Conservation (phyloP, 1,139 yeast genomes). For the Debaryomyces sp. region DNA sequence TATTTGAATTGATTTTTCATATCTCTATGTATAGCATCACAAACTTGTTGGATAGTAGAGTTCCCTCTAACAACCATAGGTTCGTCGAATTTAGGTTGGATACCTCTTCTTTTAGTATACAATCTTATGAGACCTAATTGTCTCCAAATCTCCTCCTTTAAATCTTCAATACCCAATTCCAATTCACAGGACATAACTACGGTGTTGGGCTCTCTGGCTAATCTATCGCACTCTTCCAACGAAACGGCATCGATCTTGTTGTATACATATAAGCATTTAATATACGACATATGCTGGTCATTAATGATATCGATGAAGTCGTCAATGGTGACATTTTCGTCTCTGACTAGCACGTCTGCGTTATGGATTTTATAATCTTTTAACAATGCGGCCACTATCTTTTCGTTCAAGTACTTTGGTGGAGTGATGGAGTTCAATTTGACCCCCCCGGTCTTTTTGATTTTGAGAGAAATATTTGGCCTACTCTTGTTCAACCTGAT, state of each 20-base stretch:
- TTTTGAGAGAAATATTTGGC: conserved; percentile 80
- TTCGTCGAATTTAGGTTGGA: conserved; percentile 76
- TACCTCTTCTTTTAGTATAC: conserved; percentile 84
- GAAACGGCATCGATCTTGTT: conserved; percentile 96
- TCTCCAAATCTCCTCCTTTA: conserved; percentile 92
- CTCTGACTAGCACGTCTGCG: conserved; percentile 90
- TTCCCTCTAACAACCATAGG: conserved; percentile 88
- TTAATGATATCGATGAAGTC: conserved; percentile 93
- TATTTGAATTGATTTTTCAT: conserved; percentile 90
- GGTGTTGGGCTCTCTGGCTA: conserved; percentile 90
- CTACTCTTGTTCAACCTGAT: conserved; percentile 78
- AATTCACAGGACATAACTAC: conserved; percentile 91
- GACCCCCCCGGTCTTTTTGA: conserved; percentile 90
- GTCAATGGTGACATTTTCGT: conserved; percentile 87
- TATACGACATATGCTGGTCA: conserved; percentile 82
- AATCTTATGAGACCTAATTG: conserved; percentile 78
- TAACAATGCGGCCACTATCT: conserved; percentile 71
- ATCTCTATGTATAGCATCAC: conserved; percentile 91
- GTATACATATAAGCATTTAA: conserved; percentile 90
- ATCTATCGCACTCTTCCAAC: conserved; percentile 87
- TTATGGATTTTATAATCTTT: conserved; percentile 89
- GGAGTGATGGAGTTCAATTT: conserved; percentile 81
- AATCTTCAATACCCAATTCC: conserved; percentile 83
- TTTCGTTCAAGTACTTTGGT: conserved; percentile 80
- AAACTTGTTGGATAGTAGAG: conserved; percentile 81